Evolutionary conservation across 768 basidiomycete genomes (phyloP).

Genomic region (Pluteus cervinus): DNA sequence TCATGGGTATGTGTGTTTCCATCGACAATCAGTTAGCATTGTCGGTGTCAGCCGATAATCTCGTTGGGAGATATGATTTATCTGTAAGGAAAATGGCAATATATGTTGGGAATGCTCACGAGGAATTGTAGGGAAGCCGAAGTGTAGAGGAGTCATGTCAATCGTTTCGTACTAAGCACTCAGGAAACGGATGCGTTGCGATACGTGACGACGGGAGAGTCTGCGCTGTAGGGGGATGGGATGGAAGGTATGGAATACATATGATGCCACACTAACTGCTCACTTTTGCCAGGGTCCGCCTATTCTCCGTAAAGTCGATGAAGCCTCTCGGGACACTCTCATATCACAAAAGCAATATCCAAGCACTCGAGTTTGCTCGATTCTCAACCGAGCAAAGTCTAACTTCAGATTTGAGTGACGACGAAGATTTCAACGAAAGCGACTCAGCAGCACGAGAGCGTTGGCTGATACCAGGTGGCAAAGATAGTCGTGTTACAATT

Average conservation of each 20-base stretch:
- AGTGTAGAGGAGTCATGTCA: constrained; percentile 13
- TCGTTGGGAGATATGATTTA: constrained; percentile 61
- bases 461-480: constrained; percentile 63
- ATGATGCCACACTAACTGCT: constrained; percentile 2
- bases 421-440: constrained; percentile 44
- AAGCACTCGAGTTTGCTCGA: constrained; percentile 66
- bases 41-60: constrained; percentile 83
- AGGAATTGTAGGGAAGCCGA: constrained; percentile 16
- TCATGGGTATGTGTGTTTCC: constrained; percentile 83
- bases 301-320: constrained; percentile 76
- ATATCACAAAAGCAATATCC: constrained; percentile 77
- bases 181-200: constrained; percentile 74
- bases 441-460: constrained; percentile 40
- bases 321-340: constrained; percentile 79
- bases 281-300: constrained; percentile 50
- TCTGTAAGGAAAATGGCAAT: constrained; percentile 26
- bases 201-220: constrained; percentile 72
- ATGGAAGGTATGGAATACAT: constrained; percentile 63
- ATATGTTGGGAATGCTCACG: constrained; percentile 12
- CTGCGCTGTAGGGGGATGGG: constrained; percentile 91
- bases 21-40: constrained; percentile 52
- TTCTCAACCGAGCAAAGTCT: constrained; percentile 9
- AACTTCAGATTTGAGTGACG: constrained; percentile 32
- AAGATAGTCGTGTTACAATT: constrained; percentile 65
- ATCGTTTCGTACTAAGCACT: constrained; percentile 59